Evolutionary conservation across 1,284 basidiomycete species (phyloP).

Genomic region (Cutaneotrichosporon spelunceum): DNA sequence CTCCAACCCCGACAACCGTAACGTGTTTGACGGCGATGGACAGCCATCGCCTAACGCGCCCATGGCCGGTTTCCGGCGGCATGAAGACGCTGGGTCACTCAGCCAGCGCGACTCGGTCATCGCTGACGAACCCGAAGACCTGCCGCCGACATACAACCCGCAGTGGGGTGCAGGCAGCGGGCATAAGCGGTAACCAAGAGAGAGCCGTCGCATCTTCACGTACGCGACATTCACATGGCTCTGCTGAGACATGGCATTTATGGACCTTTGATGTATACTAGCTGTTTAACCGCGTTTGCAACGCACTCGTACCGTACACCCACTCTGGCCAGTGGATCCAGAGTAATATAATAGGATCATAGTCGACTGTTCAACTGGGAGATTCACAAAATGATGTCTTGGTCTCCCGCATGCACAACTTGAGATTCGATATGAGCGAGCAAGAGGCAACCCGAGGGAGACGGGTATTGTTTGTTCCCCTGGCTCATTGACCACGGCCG

Average conservation of each 20-base stretch:
- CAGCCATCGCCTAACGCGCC: slow-evolving; percentile 32
- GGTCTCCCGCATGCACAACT: not conserved
- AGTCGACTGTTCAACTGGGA: not conserved
- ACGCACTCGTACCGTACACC: not conserved
- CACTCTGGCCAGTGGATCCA: not conserved
- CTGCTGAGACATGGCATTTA: not conserved
- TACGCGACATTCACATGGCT: not conserved
- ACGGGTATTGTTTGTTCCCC: too few species aligned
- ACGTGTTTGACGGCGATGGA: slow-evolving; percentile 14
- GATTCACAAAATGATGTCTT: not conserved
- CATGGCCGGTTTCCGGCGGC: slow-evolving; percentile 26
- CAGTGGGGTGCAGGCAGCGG: slow-evolving; percentile 28
- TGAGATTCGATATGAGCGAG: too few species aligned
- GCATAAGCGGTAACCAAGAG: not conserved
- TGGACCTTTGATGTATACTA: not conserved
- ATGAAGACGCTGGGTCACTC: slow-evolving; percentile 42
- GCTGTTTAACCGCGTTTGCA: not conserved
- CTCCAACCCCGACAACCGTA: slow-evolving; percentile 5
- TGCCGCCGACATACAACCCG: slow-evolving; percentile 43
- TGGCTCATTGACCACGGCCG: too few species aligned
- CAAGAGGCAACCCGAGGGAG: too few species aligned
- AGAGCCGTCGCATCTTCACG: not conserved
- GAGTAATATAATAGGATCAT: not conserved
- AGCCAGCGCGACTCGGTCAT: slow-evolving; percentile 6
- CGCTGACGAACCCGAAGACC: slow-evolving; percentile 44